Evolutionary conservation across 352 stramenopile genomes (phyloP), one percentile per base, ranked within the genome.

Genomic region (Phytophthora pisi): DNA sequence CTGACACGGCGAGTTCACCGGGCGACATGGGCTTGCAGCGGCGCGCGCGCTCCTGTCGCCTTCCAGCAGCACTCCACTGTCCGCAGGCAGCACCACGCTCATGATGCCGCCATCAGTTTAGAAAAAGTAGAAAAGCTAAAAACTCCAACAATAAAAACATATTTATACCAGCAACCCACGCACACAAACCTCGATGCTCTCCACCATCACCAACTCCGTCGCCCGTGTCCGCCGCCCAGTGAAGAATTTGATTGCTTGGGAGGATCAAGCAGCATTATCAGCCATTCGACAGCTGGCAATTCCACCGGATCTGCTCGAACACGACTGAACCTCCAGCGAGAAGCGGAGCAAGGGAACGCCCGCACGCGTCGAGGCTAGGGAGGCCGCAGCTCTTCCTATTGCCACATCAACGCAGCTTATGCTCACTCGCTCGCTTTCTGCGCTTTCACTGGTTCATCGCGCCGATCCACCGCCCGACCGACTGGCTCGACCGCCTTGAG

Each of bases 41-140:
- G 18, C 28, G 45, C 47, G 47, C 64, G 40, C 31, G 43, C 24
- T 62, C 47, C 62, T 45, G 64, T 71, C 62, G n/a, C n/a, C 34
- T 60, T 13, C 20, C 47, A 57, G 42, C 52, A 72, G 26, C 60
- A 65, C 28, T 31, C 42, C 40, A 55, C 58, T 77, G 30, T 68
- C 34, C 18, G 20, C 20, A 43, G 16, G 55, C 24, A 62, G 23
- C 51, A 52, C 23, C 28, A 45, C 43, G 45, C 57, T 66, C 61
- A 53, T 66, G 55, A 63, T 68, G 66, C 61, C 47, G 57, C 55
- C 63, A 75, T 69, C 70, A 64, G 42, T 74, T 70, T 82, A 86
- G 75, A 86, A 86, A 86, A 84, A 86, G 64, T 82, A 86, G 75
- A 86, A 86, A 86, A 84, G 60, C 68, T 72, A 79, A 74, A 77